phyloP scores from a whole-genome alignment of 2,329 filamentous ascomycete genomes.

The Aureobasidium sp. region DNA sequence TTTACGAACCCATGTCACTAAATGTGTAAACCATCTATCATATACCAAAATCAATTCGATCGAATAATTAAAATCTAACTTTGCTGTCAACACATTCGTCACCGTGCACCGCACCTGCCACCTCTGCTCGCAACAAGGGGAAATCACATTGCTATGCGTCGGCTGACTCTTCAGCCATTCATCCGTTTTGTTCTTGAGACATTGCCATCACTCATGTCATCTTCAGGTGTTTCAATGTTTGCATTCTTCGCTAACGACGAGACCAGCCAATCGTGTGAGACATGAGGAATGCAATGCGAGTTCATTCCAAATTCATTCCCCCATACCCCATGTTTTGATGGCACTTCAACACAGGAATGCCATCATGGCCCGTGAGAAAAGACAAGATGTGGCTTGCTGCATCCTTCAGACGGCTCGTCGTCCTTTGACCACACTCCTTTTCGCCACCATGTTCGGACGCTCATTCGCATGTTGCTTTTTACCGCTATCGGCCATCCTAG shows the following conservation, averaged over 20 bases:
- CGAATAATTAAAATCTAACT: no score
- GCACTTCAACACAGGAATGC: not conserved
- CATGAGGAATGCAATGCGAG: not conserved
- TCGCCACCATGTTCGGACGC: not conserved
- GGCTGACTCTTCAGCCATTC: not conserved
- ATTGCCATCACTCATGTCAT: not conserved
- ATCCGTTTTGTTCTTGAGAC: not conserved
- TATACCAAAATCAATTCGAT: not conserved
- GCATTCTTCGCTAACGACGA: not conserved
- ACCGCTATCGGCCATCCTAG: not conserved
- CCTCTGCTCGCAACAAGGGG: not conserved
- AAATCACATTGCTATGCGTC: not conserved
- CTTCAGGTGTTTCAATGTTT: not conserved
- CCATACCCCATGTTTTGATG: slow-evolving; percentile 4
- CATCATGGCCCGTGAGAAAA: not conserved
- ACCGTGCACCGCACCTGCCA: not conserved
- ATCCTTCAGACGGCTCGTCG: not conserved
- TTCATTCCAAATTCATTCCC: slow-evolving; percentile 1
- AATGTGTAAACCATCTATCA: not conserved
- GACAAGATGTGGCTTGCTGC: slow-evolving; percentile 7
- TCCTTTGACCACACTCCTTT: not conserved
- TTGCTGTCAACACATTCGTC: not conserved
- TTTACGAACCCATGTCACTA: not conserved
- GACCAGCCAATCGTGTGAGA: not conserved
- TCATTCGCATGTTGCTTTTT: not conserved